These are phyloP conservation scores for Teunomyces funiuensis DNA, from an alignment of 805 yeast species.

Conservation along the genomic window DNA sequence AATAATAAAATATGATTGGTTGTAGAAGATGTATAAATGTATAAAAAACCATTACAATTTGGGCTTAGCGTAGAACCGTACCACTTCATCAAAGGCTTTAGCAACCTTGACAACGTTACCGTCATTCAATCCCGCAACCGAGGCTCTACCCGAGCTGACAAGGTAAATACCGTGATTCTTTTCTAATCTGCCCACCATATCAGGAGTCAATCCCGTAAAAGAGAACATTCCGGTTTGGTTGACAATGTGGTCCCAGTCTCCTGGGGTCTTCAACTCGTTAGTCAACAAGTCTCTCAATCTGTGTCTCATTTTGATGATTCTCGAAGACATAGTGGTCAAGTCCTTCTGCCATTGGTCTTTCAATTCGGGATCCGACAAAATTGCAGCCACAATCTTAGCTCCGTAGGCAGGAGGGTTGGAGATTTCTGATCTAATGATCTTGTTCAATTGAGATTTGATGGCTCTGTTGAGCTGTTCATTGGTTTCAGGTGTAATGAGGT, in stretches of 20 bases:
- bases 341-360: constrained; percentile 80
- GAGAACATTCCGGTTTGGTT: constrained; percentile 96
- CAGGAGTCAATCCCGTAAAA: constrained; percentile 79
- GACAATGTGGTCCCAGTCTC: constrained; percentile 88
- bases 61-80: constrained; percentile 28
- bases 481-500: constrained; percentile 50
- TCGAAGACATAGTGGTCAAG: constrained; percentile 79
- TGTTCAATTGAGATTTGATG: constrained; percentile 71
- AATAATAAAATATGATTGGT: not conserved
- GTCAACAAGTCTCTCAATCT: constrained; percentile 61
- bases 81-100: constrained; percentile 76
- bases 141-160: constrained; percentile 82
- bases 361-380: constrained; percentile 66
- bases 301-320: constrained; percentile 79
- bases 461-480: constrained; percentile 49
- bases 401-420: constrained; percentile 97
- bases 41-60: constrained; percentile 11
- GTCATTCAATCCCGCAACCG: constrained; percentile 89
- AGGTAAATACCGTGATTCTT: constrained; percentile 78
- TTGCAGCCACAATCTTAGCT: constrained; percentile 80
- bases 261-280: constrained; percentile 66
- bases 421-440: constrained; percentile 76
- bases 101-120: constrained; percentile 79
- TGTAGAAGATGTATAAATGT: not conserved
- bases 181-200: constrained; percentile 77